Base-by-base conservation (phyloP, 2,329 filamentous ascomycete genomes). In the Scorias spongiosa region DNA sequence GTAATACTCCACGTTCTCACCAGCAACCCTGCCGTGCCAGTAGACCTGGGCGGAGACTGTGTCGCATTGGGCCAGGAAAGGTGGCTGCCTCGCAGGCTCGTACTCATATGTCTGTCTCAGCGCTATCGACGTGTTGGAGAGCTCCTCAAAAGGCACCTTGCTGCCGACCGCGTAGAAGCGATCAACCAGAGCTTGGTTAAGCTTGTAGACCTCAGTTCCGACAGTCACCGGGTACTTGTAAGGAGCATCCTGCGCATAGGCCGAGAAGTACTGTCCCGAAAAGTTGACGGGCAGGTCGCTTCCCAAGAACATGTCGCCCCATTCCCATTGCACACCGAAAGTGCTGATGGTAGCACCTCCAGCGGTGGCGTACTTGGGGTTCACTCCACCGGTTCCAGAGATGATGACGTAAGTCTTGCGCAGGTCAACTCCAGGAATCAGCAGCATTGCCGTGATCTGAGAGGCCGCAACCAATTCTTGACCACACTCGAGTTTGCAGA, bases 401-500 rank as follows among this genome's bases (percentile, higher is more conserved):
- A 40, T 40, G 15, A 40, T 18, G 10, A 18, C 15, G 15, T 40
- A 40, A 5, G 38, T 40, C 15, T 12, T 18, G 15, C 11, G 17
- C 11, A 40, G 15, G 15, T 40, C 38, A 9, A 40, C 26, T 18
- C 38, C 38, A 7, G 38, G 38, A 9, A 17, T 40, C 11, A 40
- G 10, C 4, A 40, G 38, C 11, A 40, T 15, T 5, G 38, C 38
- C 3, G 38, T 40, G 15, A 40, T 40, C 26, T 40, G 38, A 5
- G 17, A 26, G 4, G 38, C 38, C 17, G 38, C 17, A 2, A 40
- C 38, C 11, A 40, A n/a, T n/a, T 40, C 38, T 40, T 40, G 38
- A 4, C 38, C 38, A 17, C 38, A 40, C 26, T 40, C 38, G 11
- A 40, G 38, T n/a, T 40, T 40, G 38, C 38, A 40, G 38, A 40